Evolutionary conservation across 2,329 filamentous ascomycete genomes (phyloP).

Genomic region (Aspergillus chevalieri): DNA sequence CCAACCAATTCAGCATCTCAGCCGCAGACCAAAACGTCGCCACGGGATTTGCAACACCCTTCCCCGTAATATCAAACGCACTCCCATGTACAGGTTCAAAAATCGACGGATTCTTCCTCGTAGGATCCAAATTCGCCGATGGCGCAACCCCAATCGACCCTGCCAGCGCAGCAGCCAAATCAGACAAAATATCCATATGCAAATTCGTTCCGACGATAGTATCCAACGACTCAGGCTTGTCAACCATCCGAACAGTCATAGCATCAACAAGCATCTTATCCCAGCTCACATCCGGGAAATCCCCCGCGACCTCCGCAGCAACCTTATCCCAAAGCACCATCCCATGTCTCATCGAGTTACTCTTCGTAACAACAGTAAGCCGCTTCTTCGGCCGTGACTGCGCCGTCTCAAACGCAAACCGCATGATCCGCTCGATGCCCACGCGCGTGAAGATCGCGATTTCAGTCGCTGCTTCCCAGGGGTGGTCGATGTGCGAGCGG

Average conservation of each 20-base stretch:
- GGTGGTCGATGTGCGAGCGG: slow-evolving; percentile 44
- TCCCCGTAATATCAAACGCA: slow-evolving; percentile 59
- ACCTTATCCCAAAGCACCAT: slow-evolving; percentile 55
- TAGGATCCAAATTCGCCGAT: slow-evolving; percentile 61
- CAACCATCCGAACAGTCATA: slow-evolving; percentile 51
- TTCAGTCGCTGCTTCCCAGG: slow-evolving; percentile 50
- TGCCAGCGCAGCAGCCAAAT: slow-evolving; percentile 62
- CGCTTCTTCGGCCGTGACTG: slow-evolving; percentile 42
- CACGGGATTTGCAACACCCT: slow-evolving; percentile 55
- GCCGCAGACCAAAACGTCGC: slow-evolving; percentile 64
- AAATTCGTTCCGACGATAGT: slow-evolving; percentile 52
- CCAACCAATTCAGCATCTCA: slow-evolving; percentile 61
- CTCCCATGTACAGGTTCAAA: slow-evolving; percentile 61
- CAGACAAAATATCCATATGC: slow-evolving; percentile 61
- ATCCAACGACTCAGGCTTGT: slow-evolving; percentile 45
- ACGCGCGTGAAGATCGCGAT: slow-evolving; percentile 50
- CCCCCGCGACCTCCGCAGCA: slow-evolving; percentile 40
- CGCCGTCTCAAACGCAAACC: slow-evolving; percentile 50
- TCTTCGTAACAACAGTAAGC: slow-evolving; percentile 52
- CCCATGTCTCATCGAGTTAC: slow-evolving; percentile 50
- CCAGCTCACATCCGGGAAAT: slow-evolving; percentile 47
- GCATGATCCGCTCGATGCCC: slow-evolving; percentile 46
- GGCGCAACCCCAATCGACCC: slow-evolving; percentile 67
- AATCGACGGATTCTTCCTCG: slow-evolving; percentile 52
- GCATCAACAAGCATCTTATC: slow-evolving; percentile 55